phyloP scores from a whole-genome alignment of 2,329 filamentous ascomycete species.

The Pseudogymnoascus sp. region DNA sequence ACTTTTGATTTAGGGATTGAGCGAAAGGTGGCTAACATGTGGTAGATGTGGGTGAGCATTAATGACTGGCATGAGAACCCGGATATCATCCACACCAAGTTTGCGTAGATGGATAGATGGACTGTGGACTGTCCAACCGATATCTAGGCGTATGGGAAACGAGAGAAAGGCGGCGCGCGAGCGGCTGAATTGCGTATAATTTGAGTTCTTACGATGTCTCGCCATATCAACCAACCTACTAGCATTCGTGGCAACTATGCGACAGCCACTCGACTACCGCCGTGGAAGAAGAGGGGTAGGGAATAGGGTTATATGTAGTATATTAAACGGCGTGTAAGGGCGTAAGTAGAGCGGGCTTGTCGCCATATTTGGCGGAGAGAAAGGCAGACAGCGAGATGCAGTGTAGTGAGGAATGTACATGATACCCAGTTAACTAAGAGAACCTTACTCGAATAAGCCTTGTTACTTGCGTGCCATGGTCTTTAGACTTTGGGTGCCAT shows the following conservation, averaged over 20 bases:
- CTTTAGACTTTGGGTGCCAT: neutral
- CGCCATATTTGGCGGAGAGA: neutral
- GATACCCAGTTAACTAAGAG: neutral
- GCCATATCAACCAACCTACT: neutral
- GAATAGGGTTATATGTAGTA: neutral
- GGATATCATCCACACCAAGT: constrained; percentile 97
- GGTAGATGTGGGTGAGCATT: constrained; percentile 97
- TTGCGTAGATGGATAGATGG: constrained; percentile 49
- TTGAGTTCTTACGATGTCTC: neutral
- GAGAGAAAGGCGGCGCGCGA: neutral
- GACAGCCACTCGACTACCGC: neutral
- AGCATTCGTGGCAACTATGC: neutral
- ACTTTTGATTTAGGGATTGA: constrained; percentile 10
- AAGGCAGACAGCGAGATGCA: neutral
- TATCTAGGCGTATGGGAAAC: neutral
- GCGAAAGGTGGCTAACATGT: constrained; percentile 12
- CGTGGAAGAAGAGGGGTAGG: neutral
- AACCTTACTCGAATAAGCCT: neutral
- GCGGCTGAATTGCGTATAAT: neutral
- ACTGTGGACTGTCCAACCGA: neutral
- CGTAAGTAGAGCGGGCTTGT: neutral
- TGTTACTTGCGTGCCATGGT: neutral
- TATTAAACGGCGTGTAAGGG: neutral
- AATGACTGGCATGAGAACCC: constrained; percentile 99
- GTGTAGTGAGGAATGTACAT: constrained; percentile 4